These are phyloP conservation scores for Fragaria ananassa DNA, from an alignment of 306 rosid species.

Conservation along the genomic window DNA sequence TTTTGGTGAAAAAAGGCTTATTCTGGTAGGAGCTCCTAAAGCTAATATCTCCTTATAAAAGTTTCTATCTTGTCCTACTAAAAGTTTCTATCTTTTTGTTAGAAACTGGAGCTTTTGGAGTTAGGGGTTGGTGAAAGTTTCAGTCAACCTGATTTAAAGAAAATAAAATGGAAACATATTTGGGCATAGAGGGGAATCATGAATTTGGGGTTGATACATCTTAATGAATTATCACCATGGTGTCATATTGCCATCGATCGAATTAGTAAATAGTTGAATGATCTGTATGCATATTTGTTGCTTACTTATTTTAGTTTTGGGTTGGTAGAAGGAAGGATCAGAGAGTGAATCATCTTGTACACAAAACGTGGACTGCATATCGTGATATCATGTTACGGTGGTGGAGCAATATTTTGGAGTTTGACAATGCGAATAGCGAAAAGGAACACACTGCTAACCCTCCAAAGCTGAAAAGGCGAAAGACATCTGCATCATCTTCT, in stretches of 20 bases:
- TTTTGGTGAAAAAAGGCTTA: neutral
- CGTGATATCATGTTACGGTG: neutral
- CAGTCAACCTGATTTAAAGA: neutral
- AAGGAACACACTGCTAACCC: constrained; percentile 24
- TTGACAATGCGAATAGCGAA: neutral
- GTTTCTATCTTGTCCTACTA: no score
- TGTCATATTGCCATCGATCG: no score
- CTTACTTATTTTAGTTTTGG: neutral
- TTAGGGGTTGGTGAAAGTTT: neutral
- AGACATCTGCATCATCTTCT: constrained; percentile 1
- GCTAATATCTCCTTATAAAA: no score
- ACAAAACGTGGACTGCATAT: neutral
- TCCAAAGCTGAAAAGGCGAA: constrained; percentile 29
- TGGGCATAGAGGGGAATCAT: neutral
- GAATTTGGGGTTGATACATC: no score
- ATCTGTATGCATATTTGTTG: neutral
- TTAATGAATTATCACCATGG: no score
- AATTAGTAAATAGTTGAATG: neutral
- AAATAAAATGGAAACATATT: neutral
- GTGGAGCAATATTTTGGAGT: neutral
- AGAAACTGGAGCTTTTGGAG: neutral
- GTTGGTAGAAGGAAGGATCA: neutral
- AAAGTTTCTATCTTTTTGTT: neutral
- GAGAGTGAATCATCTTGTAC: neutral
- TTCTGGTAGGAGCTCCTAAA: neutral